A percentile compares a stretch with the other conserved stretches of the same genome.
These are phyloP conservation scores for Apiotrichum laibachii DNA, from an alignment of 1,284 basidiomycete species.

Conservation along the genomic window DNA sequence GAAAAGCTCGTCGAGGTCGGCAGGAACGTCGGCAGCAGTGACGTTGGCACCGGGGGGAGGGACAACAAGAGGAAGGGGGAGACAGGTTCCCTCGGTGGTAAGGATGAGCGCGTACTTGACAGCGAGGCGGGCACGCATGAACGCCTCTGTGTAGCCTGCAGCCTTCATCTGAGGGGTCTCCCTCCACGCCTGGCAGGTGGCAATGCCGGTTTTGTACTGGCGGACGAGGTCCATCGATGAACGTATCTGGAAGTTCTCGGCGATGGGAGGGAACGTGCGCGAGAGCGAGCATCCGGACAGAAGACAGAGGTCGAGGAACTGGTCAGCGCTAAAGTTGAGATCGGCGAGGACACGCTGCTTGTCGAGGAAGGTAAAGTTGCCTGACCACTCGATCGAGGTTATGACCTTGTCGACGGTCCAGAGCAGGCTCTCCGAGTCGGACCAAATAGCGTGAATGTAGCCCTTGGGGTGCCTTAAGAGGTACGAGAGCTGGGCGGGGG, in stretches of 20 bases:
- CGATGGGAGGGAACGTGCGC: slow-evolving; percentile 77
- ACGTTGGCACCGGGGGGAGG: slow-evolving; percentile 53
- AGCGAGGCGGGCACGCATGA: slow-evolving; percentile 84
- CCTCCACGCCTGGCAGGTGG: slow-evolving; percentile 70
- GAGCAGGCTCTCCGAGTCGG: slow-evolving; percentile 82
- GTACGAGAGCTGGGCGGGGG: slow-evolving; percentile 93
- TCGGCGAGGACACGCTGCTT: slow-evolving; percentile 75
- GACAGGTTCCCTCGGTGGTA: slow-evolving; percentile 81
- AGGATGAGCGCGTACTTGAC: slow-evolving; percentile 90
- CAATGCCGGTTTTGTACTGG: slow-evolving; percentile 80
- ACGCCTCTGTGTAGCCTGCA: slow-evolving; percentile 70
- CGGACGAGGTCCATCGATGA: slow-evolving; percentile 83
- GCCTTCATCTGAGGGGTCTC: slow-evolving; percentile 55
- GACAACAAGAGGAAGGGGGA: slow-evolving; percentile 80
- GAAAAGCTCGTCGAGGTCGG: slow-evolving; percentile 92
- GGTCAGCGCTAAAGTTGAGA: slow-evolving; percentile 75
- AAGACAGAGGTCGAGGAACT: slow-evolving; percentile 91
- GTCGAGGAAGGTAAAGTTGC: slow-evolving; percentile 75
- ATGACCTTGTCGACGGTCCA: slow-evolving; percentile 92
- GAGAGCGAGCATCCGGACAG: slow-evolving; percentile 86
- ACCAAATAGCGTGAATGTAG: slow-evolving; percentile 93
- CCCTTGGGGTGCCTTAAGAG: slow-evolving; percentile 87
- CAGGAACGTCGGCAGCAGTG: slow-evolving; percentile 80
- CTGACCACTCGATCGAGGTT: slow-evolving; percentile 73
- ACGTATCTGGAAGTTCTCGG: slow-evolving; percentile 71